Percentiles rank a stretch among this genome's conserved stretches.
phyloP scores from a whole-genome alignment of 1,284 basidiomycete genomes.

The Cystobasidium sp. region DNA sequence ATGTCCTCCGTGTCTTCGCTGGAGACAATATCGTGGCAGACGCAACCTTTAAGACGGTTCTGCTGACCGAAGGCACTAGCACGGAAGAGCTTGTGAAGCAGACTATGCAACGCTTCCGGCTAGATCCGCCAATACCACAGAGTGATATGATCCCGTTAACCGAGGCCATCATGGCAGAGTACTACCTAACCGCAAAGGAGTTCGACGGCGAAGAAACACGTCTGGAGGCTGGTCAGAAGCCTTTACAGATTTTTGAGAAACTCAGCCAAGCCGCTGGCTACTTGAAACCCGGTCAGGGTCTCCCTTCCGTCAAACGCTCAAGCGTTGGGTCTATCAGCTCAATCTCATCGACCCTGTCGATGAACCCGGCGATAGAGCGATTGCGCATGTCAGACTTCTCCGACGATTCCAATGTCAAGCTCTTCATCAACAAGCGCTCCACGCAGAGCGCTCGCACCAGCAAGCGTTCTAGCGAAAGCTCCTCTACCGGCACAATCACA shows the following conservation, averaged over 20 bases:
- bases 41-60: conserved; percentile 95
- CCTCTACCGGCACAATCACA: conserved; percentile 11
- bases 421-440: conserved; percentile 72
- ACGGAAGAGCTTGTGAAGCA: conserved; percentile 83
- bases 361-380: conserved; percentile 90
- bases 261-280: conserved; percentile 65
- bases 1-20: conserved; percentile 92
- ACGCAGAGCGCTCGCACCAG: background rate
- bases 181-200: conserved; percentile 90
- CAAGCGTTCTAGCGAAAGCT: conserved; percentile 28
- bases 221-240: conserved; percentile 72
- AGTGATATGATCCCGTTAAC: conserved; percentile 53
- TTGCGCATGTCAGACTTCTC: conserved; percentile 95
- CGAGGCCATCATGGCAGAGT: conserved; percentile 63
- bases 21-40: conserved; percentile 85
- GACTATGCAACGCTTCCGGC: conserved; percentile 88
- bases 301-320: conserved; percentile 84
- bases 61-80: conserved; percentile 84
- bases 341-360: conserved; percentile 82
- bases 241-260: conserved; percentile 82
- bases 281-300: conserved; percentile 45
- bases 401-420: conserved; percentile 94
- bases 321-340: conserved; percentile 92
- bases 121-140: conserved; percentile 62
- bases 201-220: conserved; percentile 75